Conservation (phyloP, 495 filamentous ascomycete species). For the Penicillium diatomitis region DNA sequence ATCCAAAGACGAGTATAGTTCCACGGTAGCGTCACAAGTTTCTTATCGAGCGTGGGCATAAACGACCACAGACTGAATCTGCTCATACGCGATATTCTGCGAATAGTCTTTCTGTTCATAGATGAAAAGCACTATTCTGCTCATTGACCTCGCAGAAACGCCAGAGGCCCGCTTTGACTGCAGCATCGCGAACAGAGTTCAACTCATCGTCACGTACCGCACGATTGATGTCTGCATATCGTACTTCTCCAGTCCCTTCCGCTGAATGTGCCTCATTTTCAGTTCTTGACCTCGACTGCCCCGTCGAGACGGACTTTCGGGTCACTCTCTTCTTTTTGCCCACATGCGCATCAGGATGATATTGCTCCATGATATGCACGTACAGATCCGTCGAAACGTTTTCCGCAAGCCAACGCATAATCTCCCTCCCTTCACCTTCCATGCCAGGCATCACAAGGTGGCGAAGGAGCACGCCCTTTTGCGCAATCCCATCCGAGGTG, state of each 20-base stretch:
- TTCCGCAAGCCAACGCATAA: constrained; percentile 59
- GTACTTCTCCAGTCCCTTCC: constrained; percentile 29
- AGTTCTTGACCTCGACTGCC: background rate
- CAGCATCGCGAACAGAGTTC: constrained; percentile 49
- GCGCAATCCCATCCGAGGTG: constrained; percentile 64
- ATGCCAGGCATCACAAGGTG: constrained; percentile 74
- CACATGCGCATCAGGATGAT: constrained; percentile 65
- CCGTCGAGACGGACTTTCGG: background rate
- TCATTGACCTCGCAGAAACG: constrained; percentile 61
- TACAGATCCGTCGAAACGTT: constrained; percentile 62
- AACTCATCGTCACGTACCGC: constrained; percentile 55
- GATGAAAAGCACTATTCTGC: constrained; percentile 55
- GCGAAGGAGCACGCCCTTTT: constrained; percentile 59
- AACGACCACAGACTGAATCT: background rate
- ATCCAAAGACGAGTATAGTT: too few species aligned
- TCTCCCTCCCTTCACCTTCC: constrained; percentile 56
- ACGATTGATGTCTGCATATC: constrained; percentile 70
- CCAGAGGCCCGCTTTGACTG: constrained; percentile 62
- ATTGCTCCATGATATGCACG: constrained; percentile 72
- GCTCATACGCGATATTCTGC: background rate
- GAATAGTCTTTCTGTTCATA: constrained; percentile 26
- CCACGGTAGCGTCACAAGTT: too few species aligned
- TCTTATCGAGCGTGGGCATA: too few species aligned
- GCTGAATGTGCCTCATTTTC: constrained; percentile 2
- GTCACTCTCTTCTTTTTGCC: constrained; percentile 47